phyloP scores from a whole-genome alignment of 163 green algal species.

The Prototheca stagnorum region DNA sequence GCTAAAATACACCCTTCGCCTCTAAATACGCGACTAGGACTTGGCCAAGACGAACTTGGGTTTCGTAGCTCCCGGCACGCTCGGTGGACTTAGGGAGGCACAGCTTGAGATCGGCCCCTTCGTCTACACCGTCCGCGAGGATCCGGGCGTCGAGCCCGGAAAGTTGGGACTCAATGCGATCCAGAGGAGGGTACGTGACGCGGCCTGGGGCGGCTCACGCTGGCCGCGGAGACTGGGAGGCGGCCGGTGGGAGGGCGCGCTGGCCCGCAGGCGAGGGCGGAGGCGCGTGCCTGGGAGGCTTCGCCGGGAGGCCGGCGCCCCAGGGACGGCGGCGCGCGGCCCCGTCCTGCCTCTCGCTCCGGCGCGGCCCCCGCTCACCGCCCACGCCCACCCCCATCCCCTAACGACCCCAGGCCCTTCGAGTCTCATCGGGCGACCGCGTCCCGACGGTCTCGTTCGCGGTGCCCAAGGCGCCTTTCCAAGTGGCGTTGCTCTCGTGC shows the following conservation, averaged over 20 bases:
- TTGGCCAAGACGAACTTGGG: constrained; percentile 49
- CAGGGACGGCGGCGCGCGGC: too few relatives aligned
- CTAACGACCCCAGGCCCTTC: constrained; percentile 50
- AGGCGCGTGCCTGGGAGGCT: too few relatives aligned
- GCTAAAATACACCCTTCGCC: too few relatives aligned
- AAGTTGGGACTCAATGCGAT: constrained; percentile 68
- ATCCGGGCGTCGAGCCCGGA: constrained; percentile 36
- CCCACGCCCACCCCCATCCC: too few relatives aligned
- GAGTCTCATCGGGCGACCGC: constrained; percentile 43
- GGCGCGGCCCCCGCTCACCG: too few relatives aligned
- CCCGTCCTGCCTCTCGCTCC: too few relatives aligned
- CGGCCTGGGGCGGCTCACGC: too few relatives aligned
- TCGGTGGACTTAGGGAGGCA: constrained; percentile 1
- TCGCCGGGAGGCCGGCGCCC: too few relatives aligned
- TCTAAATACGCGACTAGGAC: constrained; percentile 36
- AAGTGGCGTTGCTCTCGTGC: constrained; percentile 42
- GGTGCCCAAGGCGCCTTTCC: constrained; percentile 21
- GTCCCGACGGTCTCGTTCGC: constrained; percentile 30
- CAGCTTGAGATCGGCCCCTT: constrained; percentile 21
- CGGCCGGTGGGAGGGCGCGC: too few relatives aligned
- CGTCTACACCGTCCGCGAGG: constrained; percentile 34
- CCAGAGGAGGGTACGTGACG: constrained; percentile 56
- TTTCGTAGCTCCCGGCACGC: constrained; percentile 25
- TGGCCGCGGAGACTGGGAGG: too few relatives aligned
- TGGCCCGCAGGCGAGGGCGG: too few relatives aligned